Evolutionary conservation across 805 yeast genomes (phyloP), one percentile per base, ranked within the genome.

Genomic region (Candida sanyiensis): DNA sequence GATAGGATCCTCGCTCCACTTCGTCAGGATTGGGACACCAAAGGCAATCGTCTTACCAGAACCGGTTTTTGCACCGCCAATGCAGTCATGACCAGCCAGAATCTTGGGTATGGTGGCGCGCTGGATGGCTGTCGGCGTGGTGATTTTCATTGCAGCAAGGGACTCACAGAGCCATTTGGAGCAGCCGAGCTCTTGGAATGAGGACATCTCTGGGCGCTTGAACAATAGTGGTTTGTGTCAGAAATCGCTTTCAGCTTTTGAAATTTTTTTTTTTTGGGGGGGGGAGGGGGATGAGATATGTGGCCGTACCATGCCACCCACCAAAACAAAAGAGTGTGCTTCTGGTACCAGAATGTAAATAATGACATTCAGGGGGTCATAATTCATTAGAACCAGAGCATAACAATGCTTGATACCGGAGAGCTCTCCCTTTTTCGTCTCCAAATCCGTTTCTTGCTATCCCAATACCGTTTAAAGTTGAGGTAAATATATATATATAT

Each of bases 21-120:
- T 72, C 1, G 95, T 77, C 40, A 93, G 67, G 86, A 93, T 90
- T 2, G 98, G 98, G n/a, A 87, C 94, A 1, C 90, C 97, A 70
- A 93, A 93, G 1, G 97, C 96, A 17, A 93, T 79, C 2, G 98
- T 93, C 58, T 93, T 93, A 73, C 98, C 98, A 13, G 95, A 82
- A 62, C 98, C 98, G 0, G 98, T 93, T 59, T 84, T 84, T 23
- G 98, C 98, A 30, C 98, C 98, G 37, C 98, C 99, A 37, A 93
- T 90, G 62, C 96, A 89, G 59, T 89, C 96, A 49, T 80, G 73
- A 29, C 73, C 97, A 29, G 68, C 69, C 27, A 93, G 57, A 41
- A 93, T 84, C 40, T 81, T 75, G 1, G 97, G 97, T 33, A 93
- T 90, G 57, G 96, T 87, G 4, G 87, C 85, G 7, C 66, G 57